Base-by-base conservation (phyloP, 2,329 filamentous ascomycete species). In the Onygena corvina region DNA sequence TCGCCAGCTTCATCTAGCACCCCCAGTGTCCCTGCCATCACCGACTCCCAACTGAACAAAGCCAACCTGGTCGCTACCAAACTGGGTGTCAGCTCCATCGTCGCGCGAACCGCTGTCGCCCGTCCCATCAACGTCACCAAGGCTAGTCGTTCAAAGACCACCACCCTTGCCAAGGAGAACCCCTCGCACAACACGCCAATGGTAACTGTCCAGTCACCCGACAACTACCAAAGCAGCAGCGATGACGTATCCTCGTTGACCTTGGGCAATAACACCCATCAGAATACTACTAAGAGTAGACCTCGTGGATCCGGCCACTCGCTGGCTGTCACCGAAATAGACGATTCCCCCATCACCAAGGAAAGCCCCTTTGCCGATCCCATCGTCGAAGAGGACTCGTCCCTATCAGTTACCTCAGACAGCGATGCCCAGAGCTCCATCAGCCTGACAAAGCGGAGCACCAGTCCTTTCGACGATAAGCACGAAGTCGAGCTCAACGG, bases 1-100 rank as follows among this genome's bases (percentile, higher is more conserved):
- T 74, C 67, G 47, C 72, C 75, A 27, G 65, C 68, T 20, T 67
- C 73, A 50, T 67, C 63, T 2, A 62, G 69, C 9, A 73, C 83
- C 14, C 86, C 86, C 2, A 85, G 86, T 0, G 81, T 90, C 4
- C 84, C 85, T 4, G 71, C 72, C 50, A 80, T 92, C 58, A 81
- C 88, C 59, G 56, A 62, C 9, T 61, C 67, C 3, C 67, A 69
- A 49, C 57, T 70, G 4, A 62, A 64, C 49, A 68, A 66, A 52
- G 65, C 67, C 7, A 62, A 62, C 9, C 59, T 60, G 9, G 52
- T 64, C 18, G 57, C 60, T n/a, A 55, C 58, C 9, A 52, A 50
- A 14, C 23, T 59, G 45, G 48, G 47, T 12, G 60, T 57, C 45
- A 67, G 66, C 50, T 70, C 69, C 0, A 70, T 71, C 46, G 67